Evolutionary conservation across 371 early-diverging fungal species (phyloP).

Genomic region (Mucor velutinosus): DNA sequence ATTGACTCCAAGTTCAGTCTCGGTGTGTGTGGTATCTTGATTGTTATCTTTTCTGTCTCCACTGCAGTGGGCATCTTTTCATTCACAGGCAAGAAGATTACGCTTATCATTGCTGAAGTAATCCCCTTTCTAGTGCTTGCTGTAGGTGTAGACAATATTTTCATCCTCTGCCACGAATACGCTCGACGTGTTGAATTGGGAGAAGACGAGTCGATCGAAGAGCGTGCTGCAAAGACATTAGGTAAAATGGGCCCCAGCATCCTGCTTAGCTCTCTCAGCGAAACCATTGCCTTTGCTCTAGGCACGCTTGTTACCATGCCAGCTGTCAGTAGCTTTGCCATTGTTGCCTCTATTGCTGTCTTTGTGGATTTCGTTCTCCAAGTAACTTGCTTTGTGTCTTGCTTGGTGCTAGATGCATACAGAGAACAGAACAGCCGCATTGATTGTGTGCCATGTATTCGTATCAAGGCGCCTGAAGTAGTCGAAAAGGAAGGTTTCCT

Average conservation of each 20-base stretch:
- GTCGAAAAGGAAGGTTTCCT: slow-evolving; percentile 59
- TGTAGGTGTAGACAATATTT: slow-evolving; percentile 82
- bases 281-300: slow-evolving; percentile 74
- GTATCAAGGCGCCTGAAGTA: slow-evolving; percentile 53
- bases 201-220: slow-evolving; percentile 43
- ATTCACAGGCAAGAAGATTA: slow-evolving; percentile 65
- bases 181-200: slow-evolving; percentile 46
- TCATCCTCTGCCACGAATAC: slow-evolving; percentile 74
- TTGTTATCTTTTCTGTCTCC: slow-evolving; percentile 73
- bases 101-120: slow-evolving; percentile 80
- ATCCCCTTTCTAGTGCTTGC: slow-evolving; percentile 82
- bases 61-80: slow-evolving; percentile 73
- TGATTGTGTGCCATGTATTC: slow-evolving; percentile 70
- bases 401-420: slow-evolving; percentile 68
- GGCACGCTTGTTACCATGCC: slow-evolving; percentile 78
- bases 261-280: slow-evolving; percentile 65
- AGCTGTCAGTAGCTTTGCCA: slow-evolving; percentile 76
- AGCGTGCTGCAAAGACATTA: slow-evolving; percentile 63
- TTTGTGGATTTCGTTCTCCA: slow-evolving; percentile 76
- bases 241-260: slow-evolving; percentile 75
- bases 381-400: slow-evolving; percentile 72
- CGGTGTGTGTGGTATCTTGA: slow-evolving; percentile 70
- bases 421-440: slow-evolving; percentile 60
- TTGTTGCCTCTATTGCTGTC: slow-evolving; percentile 75
- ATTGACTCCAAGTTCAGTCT: slow-evolving; percentile 74